These are phyloP conservation scores for Paramecium caudatum DNA, from an alignment of 73 alveolate genomes.

Conservation along the genomic window DNA sequence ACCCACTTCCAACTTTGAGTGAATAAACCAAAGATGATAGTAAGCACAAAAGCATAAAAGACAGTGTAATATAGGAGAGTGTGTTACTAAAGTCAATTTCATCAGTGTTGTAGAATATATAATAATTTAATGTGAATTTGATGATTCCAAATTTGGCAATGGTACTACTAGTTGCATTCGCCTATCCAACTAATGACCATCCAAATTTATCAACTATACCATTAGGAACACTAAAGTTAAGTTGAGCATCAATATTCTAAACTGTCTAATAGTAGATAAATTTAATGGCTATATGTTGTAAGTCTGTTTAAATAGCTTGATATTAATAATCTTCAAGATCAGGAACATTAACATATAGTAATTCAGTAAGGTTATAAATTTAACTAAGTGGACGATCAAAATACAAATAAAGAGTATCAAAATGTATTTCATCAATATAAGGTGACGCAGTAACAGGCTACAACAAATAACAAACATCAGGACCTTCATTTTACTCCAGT, in stretches of 20 bases:
- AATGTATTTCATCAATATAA: constrained; percentile 44
- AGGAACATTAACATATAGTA: not conserved
- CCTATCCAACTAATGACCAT: constrained; percentile 62
- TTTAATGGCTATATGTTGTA: not conserved
- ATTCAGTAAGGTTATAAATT: constrained; percentile 13
- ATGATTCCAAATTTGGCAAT: not conserved
- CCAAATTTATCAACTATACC: constrained; percentile 38
- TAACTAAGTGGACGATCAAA: constrained; percentile 28
- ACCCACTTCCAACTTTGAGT: constrained; percentile 22
- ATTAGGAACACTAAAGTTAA: constrained; percentile 25
- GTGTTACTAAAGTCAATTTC: constrained; percentile 33
- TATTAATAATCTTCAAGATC: not conserved
- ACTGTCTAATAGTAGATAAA: constrained; percentile 22
- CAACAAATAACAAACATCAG: constrained; percentile 38
- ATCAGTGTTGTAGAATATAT: not conserved
- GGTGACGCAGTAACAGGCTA: not conserved
- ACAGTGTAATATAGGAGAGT: not conserved
- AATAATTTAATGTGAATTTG: constrained; percentile 7
- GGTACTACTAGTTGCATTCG: not conserved
- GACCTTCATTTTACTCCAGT: constrained; percentile 53
- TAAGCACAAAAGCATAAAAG: not conserved
- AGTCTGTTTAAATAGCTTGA: not conserved
- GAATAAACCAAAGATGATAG: not conserved
- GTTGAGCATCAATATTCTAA: not conserved
- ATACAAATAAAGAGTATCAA: constrained; percentile 18